Conservation (phyloP, 2,329 filamentous ascomycete genomes). For the Byssochlamys sp. region DNA sequence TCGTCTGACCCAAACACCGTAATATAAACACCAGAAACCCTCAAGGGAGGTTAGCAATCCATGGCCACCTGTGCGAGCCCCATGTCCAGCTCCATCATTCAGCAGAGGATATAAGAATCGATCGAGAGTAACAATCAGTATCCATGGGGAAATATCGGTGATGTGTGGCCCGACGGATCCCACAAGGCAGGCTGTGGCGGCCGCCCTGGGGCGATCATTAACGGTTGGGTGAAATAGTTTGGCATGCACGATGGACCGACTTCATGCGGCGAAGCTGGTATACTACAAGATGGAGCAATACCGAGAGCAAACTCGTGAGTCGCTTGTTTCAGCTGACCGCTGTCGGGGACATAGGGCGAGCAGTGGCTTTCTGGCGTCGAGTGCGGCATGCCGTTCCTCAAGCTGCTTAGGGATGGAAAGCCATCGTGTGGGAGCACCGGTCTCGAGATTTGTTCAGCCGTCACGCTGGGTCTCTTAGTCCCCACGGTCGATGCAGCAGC, state of each 20-base stretch:
- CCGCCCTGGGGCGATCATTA: background rate
- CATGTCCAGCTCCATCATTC: background rate
- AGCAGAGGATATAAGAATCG: background rate
- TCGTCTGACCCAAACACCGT: background rate
- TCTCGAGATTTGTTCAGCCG: background rate
- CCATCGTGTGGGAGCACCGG: background rate
- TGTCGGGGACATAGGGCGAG: background rate
- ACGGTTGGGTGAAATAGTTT: background rate
- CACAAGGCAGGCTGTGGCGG: background rate
- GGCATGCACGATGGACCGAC: background rate
- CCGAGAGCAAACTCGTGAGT: background rate
- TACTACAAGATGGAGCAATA: background rate
- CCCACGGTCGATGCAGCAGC: background rate
- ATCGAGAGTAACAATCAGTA: background rate
- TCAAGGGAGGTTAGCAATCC: background rate
- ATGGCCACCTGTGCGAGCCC: background rate
- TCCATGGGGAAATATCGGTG: background rate
- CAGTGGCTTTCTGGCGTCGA: background rate
- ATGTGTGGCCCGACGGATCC: background rate
- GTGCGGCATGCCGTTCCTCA: background rate
- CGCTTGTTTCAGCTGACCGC: background rate
- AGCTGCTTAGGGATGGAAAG: background rate
- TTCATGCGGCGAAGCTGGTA: background rate
- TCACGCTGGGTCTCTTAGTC: background rate
- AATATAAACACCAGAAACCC: background rate